Evolutionary conservation across 768 basidiomycete species (phyloP), one percentile per base, ranked within the genome.

Genomic region (Gyrodon lividus): DNA sequence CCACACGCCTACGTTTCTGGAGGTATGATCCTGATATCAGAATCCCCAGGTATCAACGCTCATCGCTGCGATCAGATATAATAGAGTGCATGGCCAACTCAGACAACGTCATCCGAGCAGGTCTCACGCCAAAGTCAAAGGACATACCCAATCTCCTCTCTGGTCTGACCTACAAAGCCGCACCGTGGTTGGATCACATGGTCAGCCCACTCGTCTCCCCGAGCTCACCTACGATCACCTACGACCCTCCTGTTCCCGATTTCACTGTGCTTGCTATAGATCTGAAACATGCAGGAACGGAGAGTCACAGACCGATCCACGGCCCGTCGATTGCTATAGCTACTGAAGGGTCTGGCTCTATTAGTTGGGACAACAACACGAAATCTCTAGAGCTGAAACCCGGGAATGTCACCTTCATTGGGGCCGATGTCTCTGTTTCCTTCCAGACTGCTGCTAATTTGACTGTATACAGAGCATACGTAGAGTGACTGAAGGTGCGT

Each of bases 31-130:
- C 30, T 23, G 37, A 45, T 51, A 26, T 35, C 45, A 19, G 23
- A 35, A 23, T 39, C 23, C 5, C 20, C 40, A 4, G 17, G 28
- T 2, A 1, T 50, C 28, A 19, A 46, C 33, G 14, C 43, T 59
- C 24, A 52, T 55, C 24, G 35, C 16, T 26, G 22, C 31, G 14
- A 44, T 48, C 61, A 96, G 96, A 99, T 65, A 95, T 95, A 69
- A 92, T 98, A 65, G 97, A 98, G 66, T 96, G 93, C 74, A 98
- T 98, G 95, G 96, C 96, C 22, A 95, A 95, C 55, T 95, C 92
- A 0, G 97, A 99, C 74, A 98, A 98, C 68, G 97, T 99, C 69
- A 95, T 99, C 57, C 91, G 97, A 28, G 97, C 97, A 6, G 97
- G 97, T 13, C 83, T 99, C 35, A 99, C 97, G 0, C 96, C 97